Evolutionary conservation across 1,284 basidiomycete species (phyloP).

Genomic region (Ustilago esculenta): DNA sequence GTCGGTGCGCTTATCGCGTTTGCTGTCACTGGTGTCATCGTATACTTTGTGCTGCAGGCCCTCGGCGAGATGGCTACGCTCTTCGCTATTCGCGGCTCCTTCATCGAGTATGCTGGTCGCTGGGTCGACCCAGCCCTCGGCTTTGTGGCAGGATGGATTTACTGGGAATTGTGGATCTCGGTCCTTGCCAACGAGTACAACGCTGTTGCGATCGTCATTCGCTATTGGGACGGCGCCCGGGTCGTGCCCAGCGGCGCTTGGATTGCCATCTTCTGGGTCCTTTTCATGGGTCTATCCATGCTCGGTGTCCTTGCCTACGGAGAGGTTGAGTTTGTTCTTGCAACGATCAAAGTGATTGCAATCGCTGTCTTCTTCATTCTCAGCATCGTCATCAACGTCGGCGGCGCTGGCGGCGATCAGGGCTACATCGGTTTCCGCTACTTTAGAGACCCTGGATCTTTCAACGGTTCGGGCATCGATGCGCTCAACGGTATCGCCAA

Average conservation of each 20-base stretch:
- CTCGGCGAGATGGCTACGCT: conserved; percentile 67
- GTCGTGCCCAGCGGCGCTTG: conserved; percentile 27
- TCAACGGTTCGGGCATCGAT: conserved; percentile 46
- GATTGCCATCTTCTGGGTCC: conserved; percentile 53
- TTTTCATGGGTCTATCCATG: conserved; percentile 38
- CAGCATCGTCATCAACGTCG: conserved; percentile 45
- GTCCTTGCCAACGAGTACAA: conserved; percentile 51
- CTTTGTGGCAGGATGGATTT: conserved; percentile 71
- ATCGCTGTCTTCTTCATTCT: conserved; percentile 50
- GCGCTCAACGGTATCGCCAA: conserved; percentile 62
- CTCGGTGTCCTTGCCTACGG: conserved; percentile 47
- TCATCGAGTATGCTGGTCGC: conserved; percentile 80
- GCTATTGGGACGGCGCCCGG: conserved; percentile 34
- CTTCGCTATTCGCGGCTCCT: conserved; percentile 74
- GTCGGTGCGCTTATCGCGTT: conserved; percentile 50
- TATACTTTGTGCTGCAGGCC: conserved; percentile 48
- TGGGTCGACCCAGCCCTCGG: conserved; percentile 82
- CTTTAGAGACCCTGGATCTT: conserved; percentile 68
- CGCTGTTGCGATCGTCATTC: conserved; percentile 43
- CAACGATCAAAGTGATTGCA: conserved; percentile 42
- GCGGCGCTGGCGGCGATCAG: conserved; percentile 40
- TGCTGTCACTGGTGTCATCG: conserved; percentile 46
- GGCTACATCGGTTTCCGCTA: conserved; percentile 51
- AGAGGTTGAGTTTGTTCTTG: conserved; percentile 61
- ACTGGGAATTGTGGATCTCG: conserved; percentile 47